Evolutionary conservation across 768 basidiomycete species (phyloP).

Genomic region (Termitomyces sp.): DNA sequence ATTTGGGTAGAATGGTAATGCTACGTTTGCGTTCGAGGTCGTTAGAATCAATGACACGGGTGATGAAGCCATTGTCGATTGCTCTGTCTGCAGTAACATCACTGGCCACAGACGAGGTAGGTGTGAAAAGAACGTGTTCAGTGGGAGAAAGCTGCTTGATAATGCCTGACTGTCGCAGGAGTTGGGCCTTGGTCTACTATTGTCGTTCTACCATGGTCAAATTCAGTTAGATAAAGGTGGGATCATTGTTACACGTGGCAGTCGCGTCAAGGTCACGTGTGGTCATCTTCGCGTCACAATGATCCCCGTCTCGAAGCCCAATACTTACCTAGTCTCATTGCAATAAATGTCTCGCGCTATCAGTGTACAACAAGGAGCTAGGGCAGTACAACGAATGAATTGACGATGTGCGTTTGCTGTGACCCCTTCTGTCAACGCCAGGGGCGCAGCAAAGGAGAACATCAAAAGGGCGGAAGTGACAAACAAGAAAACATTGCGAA

Average conservation of each 20-base stretch:
- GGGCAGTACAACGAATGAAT: no score
- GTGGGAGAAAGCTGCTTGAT: slow-evolving; percentile 37
- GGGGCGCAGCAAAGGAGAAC: no score
- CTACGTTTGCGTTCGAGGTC: slow-evolving; percentile 58
- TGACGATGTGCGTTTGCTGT: no score
- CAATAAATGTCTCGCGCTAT: no score
- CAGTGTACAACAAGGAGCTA: no score
- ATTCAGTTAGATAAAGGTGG: no score
- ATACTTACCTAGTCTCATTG: background rate
- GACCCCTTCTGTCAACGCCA: no score
- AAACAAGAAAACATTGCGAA: no score
- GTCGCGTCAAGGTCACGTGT: background rate
- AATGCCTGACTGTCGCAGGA: slow-evolving; percentile 49
- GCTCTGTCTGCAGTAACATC: slow-evolving; percentile 31
- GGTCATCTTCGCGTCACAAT: no score
- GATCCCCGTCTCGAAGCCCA: no score
- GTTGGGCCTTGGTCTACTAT: slow-evolving; percentile 53
- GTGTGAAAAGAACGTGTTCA: slow-evolving; percentile 35
- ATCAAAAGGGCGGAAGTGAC: no score
- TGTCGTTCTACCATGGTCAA: slow-evolving; percentile 54
- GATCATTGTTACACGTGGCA: no score
- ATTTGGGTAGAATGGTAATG: slow-evolving; percentile 61
- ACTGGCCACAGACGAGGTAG: slow-evolving; percentile 26
- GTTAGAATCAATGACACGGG: slow-evolving; percentile 51
- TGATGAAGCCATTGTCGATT: slow-evolving; percentile 38